A percentile compares a stretch with the other conserved stretches of the same genome.
phyloP scores from a whole-genome alignment of 2,329 filamentous ascomycete species.

The Penicillium sp. region DNA sequence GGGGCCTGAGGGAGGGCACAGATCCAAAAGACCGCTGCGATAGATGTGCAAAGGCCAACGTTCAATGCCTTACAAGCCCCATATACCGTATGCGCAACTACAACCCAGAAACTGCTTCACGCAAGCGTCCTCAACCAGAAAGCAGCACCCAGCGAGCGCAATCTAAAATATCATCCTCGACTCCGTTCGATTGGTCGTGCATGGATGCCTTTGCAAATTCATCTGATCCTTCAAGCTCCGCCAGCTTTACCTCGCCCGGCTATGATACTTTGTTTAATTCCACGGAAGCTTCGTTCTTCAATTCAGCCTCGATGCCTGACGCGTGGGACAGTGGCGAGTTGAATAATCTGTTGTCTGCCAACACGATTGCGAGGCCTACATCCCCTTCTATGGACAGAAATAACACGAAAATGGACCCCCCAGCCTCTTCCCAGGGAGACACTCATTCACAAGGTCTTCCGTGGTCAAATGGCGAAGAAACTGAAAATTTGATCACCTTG shows the following conservation, averaged over 20 bases:
- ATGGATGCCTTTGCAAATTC: neutral
- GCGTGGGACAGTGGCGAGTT: neutral
- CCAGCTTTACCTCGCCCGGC: neutral
- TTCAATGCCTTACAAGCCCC: neutral
- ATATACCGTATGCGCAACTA: constrained; percentile 2
- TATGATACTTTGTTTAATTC: neutral
- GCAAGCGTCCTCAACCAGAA: neutral
- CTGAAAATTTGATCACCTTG: neutral
- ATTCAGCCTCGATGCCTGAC: neutral
- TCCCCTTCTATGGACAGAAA: neutral
- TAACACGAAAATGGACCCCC: neutral
- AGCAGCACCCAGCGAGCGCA: neutral
- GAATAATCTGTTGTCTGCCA: neutral
- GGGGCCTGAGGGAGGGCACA: neutral
- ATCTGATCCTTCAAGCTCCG: neutral
- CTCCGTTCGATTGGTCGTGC: neutral
- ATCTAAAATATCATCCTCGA: neutral
- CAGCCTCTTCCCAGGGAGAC: neutral
- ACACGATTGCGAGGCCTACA: too few relatives aligned
- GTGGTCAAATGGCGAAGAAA: neutral
- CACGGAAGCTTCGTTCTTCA: neutral
- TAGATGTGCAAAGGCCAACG: neutral
- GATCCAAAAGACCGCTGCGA: neutral
- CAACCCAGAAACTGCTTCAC: neutral
- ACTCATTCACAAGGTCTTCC: neutral